A percentile compares a stretch with the other conserved stretches of the same genome.
These are phyloP conservation scores for Paraphoma sp. DNA, from an alignment of 2,329 filamentous ascomycete species.

Conservation along the genomic window DNA sequence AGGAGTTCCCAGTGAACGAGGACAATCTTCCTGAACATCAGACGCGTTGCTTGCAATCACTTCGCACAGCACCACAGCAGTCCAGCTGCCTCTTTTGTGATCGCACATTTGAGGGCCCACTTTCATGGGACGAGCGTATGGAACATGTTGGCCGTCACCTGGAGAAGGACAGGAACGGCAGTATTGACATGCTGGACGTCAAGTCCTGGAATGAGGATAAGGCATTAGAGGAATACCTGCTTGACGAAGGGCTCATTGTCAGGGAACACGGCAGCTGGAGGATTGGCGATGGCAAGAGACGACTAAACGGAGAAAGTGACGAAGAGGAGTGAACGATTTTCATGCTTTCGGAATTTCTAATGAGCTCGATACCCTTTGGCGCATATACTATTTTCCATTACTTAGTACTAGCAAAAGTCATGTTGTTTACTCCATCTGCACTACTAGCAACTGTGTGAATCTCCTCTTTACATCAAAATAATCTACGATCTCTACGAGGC, in stretches of 20 bases:
- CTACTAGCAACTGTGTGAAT: too few relatives aligned
- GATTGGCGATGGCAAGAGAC: constrained; percentile 41
- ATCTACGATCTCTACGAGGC: background rate
- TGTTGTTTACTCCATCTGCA: background rate
- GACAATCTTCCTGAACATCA: constrained; percentile 64
- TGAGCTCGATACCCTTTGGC: constrained; percentile 2
- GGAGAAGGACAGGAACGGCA: constrained; percentile 59
- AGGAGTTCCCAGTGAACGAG: constrained; percentile 56
- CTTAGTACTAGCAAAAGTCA: background rate
- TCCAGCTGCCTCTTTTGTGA: constrained; percentile 72
- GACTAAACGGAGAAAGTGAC: constrained; percentile 7
- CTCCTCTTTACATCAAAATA: background rate
- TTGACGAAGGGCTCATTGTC: constrained; percentile 47
- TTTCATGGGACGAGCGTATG: constrained; percentile 81
- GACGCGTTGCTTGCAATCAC: constrained; percentile 63
- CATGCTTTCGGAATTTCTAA: background rate
- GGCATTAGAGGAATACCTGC: constrained; percentile 48
- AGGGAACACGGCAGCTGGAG: constrained; percentile 35
- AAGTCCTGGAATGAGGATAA: constrained; percentile 35
- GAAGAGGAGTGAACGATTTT: constrained; percentile 17
- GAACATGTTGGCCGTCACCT: constrained; percentile 87
- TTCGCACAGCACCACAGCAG: constrained; percentile 66
- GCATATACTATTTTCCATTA: background rate
- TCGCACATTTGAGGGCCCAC: constrained; percentile 66
- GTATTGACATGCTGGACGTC: constrained; percentile 19